These are phyloP conservation scores for Ogataea allantospora DNA, from an alignment of 805 yeast genomes.

Conservation along the genomic window DNA sequence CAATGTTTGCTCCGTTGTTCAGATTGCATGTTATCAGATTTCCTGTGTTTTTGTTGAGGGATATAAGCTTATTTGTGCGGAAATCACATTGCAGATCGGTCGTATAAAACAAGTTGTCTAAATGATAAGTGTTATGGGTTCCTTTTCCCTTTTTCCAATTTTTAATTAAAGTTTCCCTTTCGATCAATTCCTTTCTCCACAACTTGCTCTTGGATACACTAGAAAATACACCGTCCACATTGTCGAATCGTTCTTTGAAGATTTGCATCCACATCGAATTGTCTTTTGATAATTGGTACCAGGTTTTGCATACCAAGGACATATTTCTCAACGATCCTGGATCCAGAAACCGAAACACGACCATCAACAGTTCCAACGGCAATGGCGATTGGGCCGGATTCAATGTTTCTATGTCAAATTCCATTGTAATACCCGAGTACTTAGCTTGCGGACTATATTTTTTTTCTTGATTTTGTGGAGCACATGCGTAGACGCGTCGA, in stretches of 20 bases:
- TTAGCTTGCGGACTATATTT: not conserved
- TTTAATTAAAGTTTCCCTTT: constrained; percentile 35
- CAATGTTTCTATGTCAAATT: not conserved
- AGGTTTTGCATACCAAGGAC: constrained; percentile 46
- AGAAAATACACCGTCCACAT: constrained; percentile 37
- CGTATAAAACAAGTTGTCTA: constrained; percentile 20
- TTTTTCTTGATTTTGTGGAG: not conserved
- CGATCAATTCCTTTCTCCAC: constrained; percentile 49
- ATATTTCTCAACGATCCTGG: constrained; percentile 41
- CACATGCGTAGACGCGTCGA: constrained; percentile 1
- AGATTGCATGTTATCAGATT: constrained; percentile 24
- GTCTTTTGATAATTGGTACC: constrained; percentile 46
- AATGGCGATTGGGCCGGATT: constrained; percentile 3
- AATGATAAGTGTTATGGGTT: constrained; percentile 20
- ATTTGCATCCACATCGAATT: constrained; percentile 48
- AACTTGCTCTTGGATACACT: constrained; percentile 40
- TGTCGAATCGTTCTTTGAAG: constrained; percentile 40
- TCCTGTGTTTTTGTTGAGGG: constrained; percentile 29
- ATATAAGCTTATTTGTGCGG: constrained; percentile 22
- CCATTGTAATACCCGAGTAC: not conserved
- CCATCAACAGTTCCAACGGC: constrained; percentile 47
- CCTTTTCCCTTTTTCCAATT: constrained; percentile 40
- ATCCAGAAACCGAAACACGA: constrained; percentile 45
- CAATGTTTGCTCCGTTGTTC: constrained; percentile 25
- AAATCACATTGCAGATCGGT: constrained; percentile 31